These are phyloP conservation scores for Artomyces pyxidatus DNA, from an alignment of 768 basidiomycete genomes.

Conservation along the genomic window DNA sequence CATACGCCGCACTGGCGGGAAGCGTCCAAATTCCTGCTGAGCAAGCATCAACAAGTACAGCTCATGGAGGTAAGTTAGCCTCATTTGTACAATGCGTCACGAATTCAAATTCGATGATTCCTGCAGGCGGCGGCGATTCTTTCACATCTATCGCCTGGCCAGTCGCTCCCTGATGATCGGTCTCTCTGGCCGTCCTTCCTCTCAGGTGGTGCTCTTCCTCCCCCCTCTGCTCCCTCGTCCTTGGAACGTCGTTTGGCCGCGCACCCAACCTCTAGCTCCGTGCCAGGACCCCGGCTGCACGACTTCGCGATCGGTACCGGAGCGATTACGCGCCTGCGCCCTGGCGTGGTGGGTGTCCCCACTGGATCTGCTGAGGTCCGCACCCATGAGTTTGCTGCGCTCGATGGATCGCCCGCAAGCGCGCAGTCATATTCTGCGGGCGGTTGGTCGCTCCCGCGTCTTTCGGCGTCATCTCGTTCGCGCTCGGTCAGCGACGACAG, in stretches of 20 bases:
- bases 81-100: background rate
- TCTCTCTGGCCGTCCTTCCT: slow-evolving; percentile 86
- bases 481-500: slow-evolving; percentile 26
- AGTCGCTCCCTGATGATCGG: slow-evolving; percentile 87
- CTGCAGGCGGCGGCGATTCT: slow-evolving; percentile 87
- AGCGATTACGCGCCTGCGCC: slow-evolving; percentile 51
- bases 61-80: slow-evolving; percentile 66
- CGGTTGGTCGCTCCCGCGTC: slow-evolving; percentile 49
- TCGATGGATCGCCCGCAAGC: slow-evolving; percentile 14
- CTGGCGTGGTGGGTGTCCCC: slow-evolving; percentile 41
- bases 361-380: slow-evolving; percentile 18
- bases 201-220: slow-evolving; percentile 60
- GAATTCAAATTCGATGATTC: slow-evolving; percentile 6
- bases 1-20: slow-evolving; percentile 95
- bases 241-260: slow-evolving; percentile 13
- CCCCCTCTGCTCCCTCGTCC: slow-evolving; percentile 25
- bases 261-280: slow-evolving; percentile 41
- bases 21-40: slow-evolving; percentile 81
- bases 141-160: slow-evolving; percentile 73
- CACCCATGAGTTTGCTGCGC: slow-evolving; percentile 12
- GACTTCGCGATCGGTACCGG: slow-evolving; percentile 43
- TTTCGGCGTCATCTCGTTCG: slow-evolving; percentile 35
- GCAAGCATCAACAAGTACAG: slow-evolving; percentile 97
- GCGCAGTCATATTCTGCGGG: slow-evolving; percentile 22
- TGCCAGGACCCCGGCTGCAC: slow-evolving; percentile 60